Evolutionary conservation across 257 asterid genomes (phyloP), one percentile per base, ranked within the genome.

Genomic region (Solanum rostratum): DNA sequence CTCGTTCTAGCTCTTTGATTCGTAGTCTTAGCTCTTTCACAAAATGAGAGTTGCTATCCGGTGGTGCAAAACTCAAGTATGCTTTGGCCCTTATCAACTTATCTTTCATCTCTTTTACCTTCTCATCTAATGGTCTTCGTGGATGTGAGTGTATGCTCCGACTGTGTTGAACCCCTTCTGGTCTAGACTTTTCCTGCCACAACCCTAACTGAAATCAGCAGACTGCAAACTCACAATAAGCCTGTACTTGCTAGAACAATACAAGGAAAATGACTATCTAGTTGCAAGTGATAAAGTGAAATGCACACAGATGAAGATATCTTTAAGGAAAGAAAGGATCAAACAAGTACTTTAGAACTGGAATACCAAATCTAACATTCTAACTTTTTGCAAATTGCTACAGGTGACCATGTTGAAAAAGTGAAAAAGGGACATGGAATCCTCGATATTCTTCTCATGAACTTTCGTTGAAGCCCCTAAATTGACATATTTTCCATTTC

Each of bases 11-110:
- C 86, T 95, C 99, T 89, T 91, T 97, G n/a, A 95, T 88, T 87
- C 98, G 94, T 62, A 92, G 82, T 90, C 89, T 97, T 91, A 97
- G 88, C 91, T 93, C 99, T 89, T 91, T 97, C 80, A 91, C 93
- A 83, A 94, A 81, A 89, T 94, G 98, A 85, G 97, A 92, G 83
- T 88, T 96, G 90, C 94, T 92, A 87, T 85, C 92, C 85, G 92
- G 82, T 45, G 96, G 92, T 41, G 92, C 81, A 66, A 97, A 91
- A 84, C 78, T 91, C 85, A 95, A 69, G 88, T 94, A 97, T 49
- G 88, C 91, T 88, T 86, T 97, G 66, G 96, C 98, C 93, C 97
- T 91, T 82, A 97, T 89, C 87, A 94, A 86, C 90, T 92, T 98
- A 88, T 95, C 98, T 89, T 90, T 94, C 93, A 95, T 94, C 92